A percentile compares a stretch with the other conserved stretches of the same genome.
Conservation (phyloP, 2,329 filamentous ascomycete species). For the Hymenoscyphus linearis region DNA sequence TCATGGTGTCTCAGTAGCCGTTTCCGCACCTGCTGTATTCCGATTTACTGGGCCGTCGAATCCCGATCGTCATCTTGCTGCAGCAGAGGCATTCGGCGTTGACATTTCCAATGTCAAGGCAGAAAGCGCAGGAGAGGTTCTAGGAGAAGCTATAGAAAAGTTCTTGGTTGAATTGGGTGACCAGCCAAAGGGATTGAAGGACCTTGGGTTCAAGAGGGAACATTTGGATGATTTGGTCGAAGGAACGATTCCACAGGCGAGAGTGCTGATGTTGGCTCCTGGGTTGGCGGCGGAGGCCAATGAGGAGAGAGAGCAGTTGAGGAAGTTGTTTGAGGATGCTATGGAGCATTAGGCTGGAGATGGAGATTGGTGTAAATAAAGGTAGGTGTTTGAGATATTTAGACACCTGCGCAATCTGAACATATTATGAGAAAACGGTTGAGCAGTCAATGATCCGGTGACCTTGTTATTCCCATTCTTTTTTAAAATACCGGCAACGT, state of each 20-base stretch:
- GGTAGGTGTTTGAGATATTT: neutral
- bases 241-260: constrained; percentile 85
- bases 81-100: constrained; percentile 85
- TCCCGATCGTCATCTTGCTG: constrained; percentile 83
- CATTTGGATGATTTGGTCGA: constrained; percentile 84
- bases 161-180: constrained; percentile 83
- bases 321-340: constrained; percentile 60
- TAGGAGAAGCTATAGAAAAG: constrained; percentile 73
- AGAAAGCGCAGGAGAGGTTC: constrained; percentile 82
- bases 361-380: neutral
- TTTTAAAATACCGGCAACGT: too few relatives aligned
- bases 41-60: constrained; percentile 88
- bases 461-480: too few relatives aligned
- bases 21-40: constrained; percentile 91
- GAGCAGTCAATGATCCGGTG: too few relatives aligned
- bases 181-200: constrained; percentile 81
- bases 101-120: constrained; percentile 83
- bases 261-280: constrained; percentile 89
- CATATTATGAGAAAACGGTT: too few relatives aligned
- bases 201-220: constrained; percentile 69
- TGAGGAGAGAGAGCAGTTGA: constrained; percentile 66
- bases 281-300: constrained; percentile 66
- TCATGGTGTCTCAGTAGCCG: constrained; percentile 91
- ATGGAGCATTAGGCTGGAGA: constrained; percentile 39
- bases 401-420: too few relatives aligned